A percentile compares a stretch with the other conserved stretches of the same genome.
These are phyloP conservation scores for Claviceps paspali DNA, from an alignment of 2,329 filamentous ascomycete species.

Conservation along the genomic window DNA sequence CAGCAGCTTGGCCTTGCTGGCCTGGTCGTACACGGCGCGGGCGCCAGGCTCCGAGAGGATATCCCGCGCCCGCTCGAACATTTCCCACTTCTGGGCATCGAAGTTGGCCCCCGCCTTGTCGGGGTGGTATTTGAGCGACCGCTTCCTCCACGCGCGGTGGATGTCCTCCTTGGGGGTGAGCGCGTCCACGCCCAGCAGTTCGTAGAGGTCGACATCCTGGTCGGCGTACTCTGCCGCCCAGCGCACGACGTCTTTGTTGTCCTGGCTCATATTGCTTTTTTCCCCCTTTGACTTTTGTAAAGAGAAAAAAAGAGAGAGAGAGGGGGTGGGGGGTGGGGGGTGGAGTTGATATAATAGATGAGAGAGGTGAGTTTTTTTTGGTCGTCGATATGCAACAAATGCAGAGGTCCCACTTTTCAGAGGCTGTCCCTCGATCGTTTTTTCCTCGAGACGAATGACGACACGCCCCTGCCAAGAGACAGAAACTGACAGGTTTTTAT, in stretches of 20 bases:
- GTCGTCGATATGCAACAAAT: no score
- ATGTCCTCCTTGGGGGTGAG: conserved; percentile 57
- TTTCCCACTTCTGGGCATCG: conserved; percentile 70
- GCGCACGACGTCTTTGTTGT: conserved; percentile 33
- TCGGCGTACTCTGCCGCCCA: conserved; percentile 44
- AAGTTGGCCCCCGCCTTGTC: conserved; percentile 70
- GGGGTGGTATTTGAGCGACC: conserved; percentile 81
- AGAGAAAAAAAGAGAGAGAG: neutral
- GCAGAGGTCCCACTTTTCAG: no score
- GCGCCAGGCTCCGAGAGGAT: conserved; percentile 58
- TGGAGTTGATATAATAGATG: no score
- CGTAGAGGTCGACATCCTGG: conserved; percentile 60
- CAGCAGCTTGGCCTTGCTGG: conserved; percentile 54
- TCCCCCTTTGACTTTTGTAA: no score
- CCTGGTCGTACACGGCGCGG: conserved; percentile 64
- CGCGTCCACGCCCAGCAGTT: conserved; percentile 51
- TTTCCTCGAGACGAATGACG: no score
- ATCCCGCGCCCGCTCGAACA: conserved; percentile 74
- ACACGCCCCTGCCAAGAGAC: no score
- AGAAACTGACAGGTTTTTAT: no score
- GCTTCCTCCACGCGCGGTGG: conserved; percentile 69
- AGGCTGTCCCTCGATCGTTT: no score
- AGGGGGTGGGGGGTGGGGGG: no score
- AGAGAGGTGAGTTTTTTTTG: no score
- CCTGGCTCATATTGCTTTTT: conserved; percentile 20